Base-by-base conservation (phyloP, 2,329 filamentous ascomycete species). In the Colletotrichum liriopes region DNA sequence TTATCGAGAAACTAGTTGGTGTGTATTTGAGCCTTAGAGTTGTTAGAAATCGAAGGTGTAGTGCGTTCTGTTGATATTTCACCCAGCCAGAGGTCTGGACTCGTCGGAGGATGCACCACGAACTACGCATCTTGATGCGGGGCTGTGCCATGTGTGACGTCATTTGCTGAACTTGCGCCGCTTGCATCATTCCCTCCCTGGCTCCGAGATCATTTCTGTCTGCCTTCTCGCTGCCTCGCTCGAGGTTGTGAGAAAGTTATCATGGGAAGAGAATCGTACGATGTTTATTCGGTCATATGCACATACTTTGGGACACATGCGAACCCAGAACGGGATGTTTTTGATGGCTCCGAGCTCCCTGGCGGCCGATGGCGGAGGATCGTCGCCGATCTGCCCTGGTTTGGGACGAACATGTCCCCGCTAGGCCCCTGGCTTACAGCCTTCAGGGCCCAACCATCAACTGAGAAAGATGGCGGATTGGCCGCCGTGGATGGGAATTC, bases 381-480 rank as follows among this genome's bases (percentile, higher is more conserved):
- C 23, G 32, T 14, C 35, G 56, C 43, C 43, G 64, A 69, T 63
- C 68, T 63, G 41, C 43, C 35, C 58, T 51, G 29, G 26, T 62
- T 62, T 51, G 32, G 51, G 20, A 29, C n/a, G 16, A n/a, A 20
- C 43, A 35, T 14, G 29, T 18, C 32, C 23, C 52, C 51, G 51
- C 60, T 52, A 18, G 39, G 45, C 45, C n/a, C 37, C 55, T 59
- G 39, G 39, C 37, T 8, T 26, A 45, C 55, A 26, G 37, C 26
- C 16, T 32, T n/a, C 26, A 67, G 64, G 64, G 56, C 68, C 68
- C 58, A 62, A 39, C 51, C 43, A 61, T 35, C 8, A 66, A 8
- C 5, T n/a, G 18, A 9, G 20, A 14, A 26, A 26, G 20, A 62
- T 63, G 58, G n/a, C 18, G 47, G 37, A 63, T 39, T 55, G 43